Evolutionary conservation across 2,329 filamentous ascomycete genomes (phyloP), one percentile per base, ranked within the genome.

Genomic region (Pestalotiopsis sp.): DNA sequence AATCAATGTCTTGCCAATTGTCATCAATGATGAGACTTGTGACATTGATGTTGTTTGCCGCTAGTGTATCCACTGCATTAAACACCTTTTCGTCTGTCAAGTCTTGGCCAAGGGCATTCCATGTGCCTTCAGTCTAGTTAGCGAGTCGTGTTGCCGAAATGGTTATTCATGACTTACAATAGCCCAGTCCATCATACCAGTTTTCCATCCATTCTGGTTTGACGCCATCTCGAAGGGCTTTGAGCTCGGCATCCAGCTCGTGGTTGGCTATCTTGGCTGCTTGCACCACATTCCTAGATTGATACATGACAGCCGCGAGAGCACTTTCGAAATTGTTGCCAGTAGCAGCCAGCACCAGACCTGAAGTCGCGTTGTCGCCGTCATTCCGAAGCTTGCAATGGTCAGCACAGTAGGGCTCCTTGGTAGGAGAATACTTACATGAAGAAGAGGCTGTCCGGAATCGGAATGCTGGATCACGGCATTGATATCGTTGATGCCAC

Each of bases 11-110:
- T 79, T 97, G 95, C 96, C 96, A 99, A 74, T 97, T 97, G 77
- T 99, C 96, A 74, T 99, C 96, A 71, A 99, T 97, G 70, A 98
- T 97, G 2, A 99, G 85, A 75, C 91, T 97, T 0, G 90, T 91
- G 60, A 98, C 86, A 57, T 92, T 90, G 75, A 99, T 93, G 0
- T 91, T 87, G 68, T 92, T 87, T 38, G 89, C 83, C 4, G 90
- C 87, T 12, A 99, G 83, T 1, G 87, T 85, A 69, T 94, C 89
- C 1, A 98, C 83, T 1, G 95, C 94, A 56, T 89, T 80, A 13
- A 94, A 83, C 14, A 99, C 88, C 74, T 94, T 97, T 23, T 93
- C 85, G 70, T 95, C 93, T 0, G 91, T 96, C 41, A 99, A 84
- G 59, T 91, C 83, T 74, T 97, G 93, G 0, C 96, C 96, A 0